These are phyloP conservation scores for Ogataea methanolica DNA, from an alignment of 805 yeast genomes.

Conservation along the genomic window DNA sequence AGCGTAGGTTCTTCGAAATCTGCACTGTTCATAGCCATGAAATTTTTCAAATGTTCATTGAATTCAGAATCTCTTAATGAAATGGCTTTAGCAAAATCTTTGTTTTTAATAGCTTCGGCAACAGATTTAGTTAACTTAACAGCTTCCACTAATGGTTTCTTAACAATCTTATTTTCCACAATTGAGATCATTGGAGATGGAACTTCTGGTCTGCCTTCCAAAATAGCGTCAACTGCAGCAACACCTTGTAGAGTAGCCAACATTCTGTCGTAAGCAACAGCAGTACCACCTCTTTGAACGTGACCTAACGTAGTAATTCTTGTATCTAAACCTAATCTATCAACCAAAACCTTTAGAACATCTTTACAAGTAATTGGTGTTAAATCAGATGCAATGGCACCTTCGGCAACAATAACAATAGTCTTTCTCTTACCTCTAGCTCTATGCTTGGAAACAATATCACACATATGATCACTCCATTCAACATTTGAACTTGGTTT, in stretches of 20 bases:
- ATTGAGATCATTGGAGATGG: constrained; percentile 90
- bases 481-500: constrained; percentile 58
- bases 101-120: constrained; percentile 60
- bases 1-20: constrained; percentile 60
- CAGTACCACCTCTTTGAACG: constrained; percentile 98
- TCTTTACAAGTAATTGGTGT: constrained; percentile 62
- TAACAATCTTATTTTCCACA: constrained; percentile 63
- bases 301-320: constrained; percentile 93
- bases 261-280: constrained; percentile 90
- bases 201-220: constrained; percentile 80
- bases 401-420: constrained; percentile 79
- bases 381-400: constrained; percentile 68
- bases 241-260: constrained; percentile 96
- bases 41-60: constrained; percentile 58
- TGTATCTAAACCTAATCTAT: constrained; percentile 62
- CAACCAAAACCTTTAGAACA: constrained; percentile 61
- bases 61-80: constrained; percentile 67
- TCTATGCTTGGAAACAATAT: constrained; percentile 61
- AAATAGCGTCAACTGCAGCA: constrained; percentile 91
- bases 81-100: constrained; percentile 69
- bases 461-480: constrained; percentile 67
- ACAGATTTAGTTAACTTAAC: constrained; percentile 68
- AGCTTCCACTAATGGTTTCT: constrained; percentile 68
- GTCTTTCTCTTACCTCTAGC: constrained; percentile 72
- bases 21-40: constrained; percentile 61